Evolutionary conservation across 177 flowering plant genomes (phyloP).

Genomic region (Vitis hybrid): DNA sequence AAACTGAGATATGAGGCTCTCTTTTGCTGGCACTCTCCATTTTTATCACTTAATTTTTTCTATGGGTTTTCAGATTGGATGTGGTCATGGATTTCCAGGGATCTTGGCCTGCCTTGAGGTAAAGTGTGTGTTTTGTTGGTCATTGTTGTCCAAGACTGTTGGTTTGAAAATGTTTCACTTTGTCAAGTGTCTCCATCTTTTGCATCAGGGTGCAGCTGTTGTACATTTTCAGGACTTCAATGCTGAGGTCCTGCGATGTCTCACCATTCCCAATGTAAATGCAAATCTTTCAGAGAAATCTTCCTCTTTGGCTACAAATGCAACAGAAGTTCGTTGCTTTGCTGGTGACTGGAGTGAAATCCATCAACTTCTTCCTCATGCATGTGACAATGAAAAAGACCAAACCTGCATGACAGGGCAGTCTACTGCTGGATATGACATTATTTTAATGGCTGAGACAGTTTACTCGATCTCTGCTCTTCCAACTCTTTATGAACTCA

Average conservation of each 20-base stretch:
- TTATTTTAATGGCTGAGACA: constrained; percentile 96
- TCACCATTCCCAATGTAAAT: constrained; percentile 83
- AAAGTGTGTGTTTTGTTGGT: neutral
- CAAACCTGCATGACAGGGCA: constrained; percentile 16
- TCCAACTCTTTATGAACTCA: constrained; percentile 64
- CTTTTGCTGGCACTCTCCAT: neutral
- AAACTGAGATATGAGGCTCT: neutral
- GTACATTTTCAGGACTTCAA: constrained; percentile 97
- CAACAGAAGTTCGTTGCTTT: constrained; percentile 61
- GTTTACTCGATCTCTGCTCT: constrained; percentile 74
- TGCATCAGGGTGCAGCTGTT: constrained; percentile 64
- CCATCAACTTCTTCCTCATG: constrained; percentile 50
- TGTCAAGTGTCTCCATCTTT: constrained; percentile 12
- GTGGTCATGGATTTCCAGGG: constrained; percentile 99
- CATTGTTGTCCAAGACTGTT: neutral
- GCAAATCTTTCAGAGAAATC: constrained; percentile 49
- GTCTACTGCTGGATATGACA: constrained; percentile 59
- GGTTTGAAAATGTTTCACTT: neutral
- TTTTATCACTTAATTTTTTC: neutral
- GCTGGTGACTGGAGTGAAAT: constrained; percentile 93
- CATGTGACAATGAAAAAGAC: constrained; percentile 15
- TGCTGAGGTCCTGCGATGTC: constrained; percentile 79
- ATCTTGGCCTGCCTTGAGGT: constrained; percentile 84
- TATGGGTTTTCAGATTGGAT: constrained; percentile 74
- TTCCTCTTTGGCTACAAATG: constrained; percentile 8